Evolutionary conservation across 2,329 filamentous ascomycete genomes (phyloP), one percentile per base, ranked within the genome.

Genomic region (Pestalotiopsis sp.): DNA sequence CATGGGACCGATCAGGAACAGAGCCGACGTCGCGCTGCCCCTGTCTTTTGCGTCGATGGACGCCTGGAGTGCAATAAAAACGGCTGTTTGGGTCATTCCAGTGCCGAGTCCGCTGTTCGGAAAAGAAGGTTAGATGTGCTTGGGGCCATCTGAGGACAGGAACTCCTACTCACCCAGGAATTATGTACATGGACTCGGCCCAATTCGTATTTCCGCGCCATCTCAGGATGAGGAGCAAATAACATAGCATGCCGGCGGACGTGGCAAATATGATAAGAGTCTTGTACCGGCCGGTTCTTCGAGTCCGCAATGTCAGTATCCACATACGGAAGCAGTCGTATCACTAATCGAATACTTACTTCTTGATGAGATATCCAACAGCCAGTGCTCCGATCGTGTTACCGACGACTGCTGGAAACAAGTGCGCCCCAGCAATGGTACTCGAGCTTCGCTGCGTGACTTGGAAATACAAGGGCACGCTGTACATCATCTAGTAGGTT

Each of bases 401-500:
- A 0, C 91, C 91, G 0, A 87, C 78, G 0, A 93, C 90, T 0
- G 91, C 89, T 0, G 91, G 91, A 56, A 93, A 84, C 0, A 94
- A 80, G 72, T 92, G 89, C 0, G 86, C 78, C 0, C 86, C 86
- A 0, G 91, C 89, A 1, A 82, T 79, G 0, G 90, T 89, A 59
- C 86, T 89, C 0, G 87, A 89, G 2, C 84, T 85, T 0, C 83
- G 80, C 4, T 85, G 80, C 0, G 90, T 90, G 1, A 91, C 86
- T 68, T 92, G 89, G 71, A 93, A 93, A 78, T 93, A 93, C 0
- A 93, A 78, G 0, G 91, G 91, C 0, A 93, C 85, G 0, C 86
- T 85, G 66, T 89, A 90, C 87, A 92, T 90, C 75, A 90, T 82
- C 79, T 84, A 69, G 58, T 14, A 14, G 12, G 64, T 62, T 56